phyloP scores from a whole-genome alignment of 768 basidiomycete species.

The Gloeopeniophorella convolvens region DNA sequence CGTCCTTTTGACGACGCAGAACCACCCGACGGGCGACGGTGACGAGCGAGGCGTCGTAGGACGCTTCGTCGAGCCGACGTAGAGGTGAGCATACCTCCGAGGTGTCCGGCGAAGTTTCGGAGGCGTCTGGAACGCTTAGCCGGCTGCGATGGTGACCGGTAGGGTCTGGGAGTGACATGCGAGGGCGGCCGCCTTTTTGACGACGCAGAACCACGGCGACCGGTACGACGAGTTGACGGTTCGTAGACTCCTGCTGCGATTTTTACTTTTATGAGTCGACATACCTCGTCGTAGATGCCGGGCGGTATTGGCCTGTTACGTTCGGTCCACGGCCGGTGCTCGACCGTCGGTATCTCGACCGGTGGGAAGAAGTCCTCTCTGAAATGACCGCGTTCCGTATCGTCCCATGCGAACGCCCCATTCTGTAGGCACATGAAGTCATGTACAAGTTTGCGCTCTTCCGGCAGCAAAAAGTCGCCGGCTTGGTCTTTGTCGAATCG shows the following conservation, averaged over 20 bases:
- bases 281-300: conserved; percentile 18
- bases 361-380: background rate
- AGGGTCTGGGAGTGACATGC: no score
- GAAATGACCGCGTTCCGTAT: background rate
- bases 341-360: conserved; percentile 21
- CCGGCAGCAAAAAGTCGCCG: conserved; percentile 27
- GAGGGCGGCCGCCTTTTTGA: no score
- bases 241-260: background rate
- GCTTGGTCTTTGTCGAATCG: conserved; percentile 10
- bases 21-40: no score
- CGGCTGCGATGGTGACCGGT: no score
- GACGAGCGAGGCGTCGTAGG: no score
- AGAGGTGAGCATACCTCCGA: no score
- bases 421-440: conserved; percentile 27
- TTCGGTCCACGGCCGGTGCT: conserved; percentile 28
- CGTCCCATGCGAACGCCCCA: conserved; percentile 34
- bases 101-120: no score
- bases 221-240: background rate
- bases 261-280: no score
- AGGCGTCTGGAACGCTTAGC: no score
- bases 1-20: background rate
- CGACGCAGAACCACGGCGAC: conserved; percentile 30
- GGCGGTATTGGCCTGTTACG: conserved; percentile 22
- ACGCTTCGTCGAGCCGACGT: no score
- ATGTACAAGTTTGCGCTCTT: conserved; percentile 24